Evolutionary conservation across 768 basidiomycete genomes (phyloP), one percentile per base, ranked within the genome.

Genomic region (Pulveroboletus sp.): DNA sequence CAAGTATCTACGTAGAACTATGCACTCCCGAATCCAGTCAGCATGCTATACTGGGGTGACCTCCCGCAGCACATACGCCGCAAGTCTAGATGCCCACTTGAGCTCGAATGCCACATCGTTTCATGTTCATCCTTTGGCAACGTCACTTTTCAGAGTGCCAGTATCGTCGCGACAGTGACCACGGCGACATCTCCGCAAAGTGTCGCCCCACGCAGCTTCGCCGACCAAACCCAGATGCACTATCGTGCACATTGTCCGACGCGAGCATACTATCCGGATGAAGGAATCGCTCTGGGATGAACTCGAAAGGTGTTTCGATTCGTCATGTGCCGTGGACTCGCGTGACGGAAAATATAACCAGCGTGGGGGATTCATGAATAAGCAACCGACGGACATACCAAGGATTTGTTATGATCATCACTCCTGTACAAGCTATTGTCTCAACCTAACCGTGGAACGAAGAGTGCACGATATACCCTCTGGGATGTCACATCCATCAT

Each of bases 301-400:
- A 21, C 21, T 21, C 21, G 21, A 21, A 21, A 21, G 61, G 46
- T 73, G 72, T 60, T 67, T 67, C 38, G 56, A 66, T 21, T 53
- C 53, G 35, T 62, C 43, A 9, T 55, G 61, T 5, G 46, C 45
- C 46, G 60, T 60, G n/a, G 55, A 44, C 61, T 53, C 57, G 21
- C 2, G 5, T n/a, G 17, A 36, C 33, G 2, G 27, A 33, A n/a
- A 28, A 43, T 26, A 17, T 4, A 21, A 21, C 21, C 21, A 21
- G 21, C 21, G 21, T 35, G 24, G 3, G 40, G 14, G 1, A 1
- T 18, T 30, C 28, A 31, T 4, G 21, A 15, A 1, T 17, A 17
- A 50, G 18, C 9, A 38, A 10, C 3, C 14, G 35, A 26, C 10
- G 48, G 27, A 15, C 53, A 32, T 43, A 68, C 71, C 69, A 71